A percentile compares a stretch with the other conserved stretches of the same genome.
Conservation (phyloP, 345 rosid species). For the Moricandia moricandioides region DNA sequence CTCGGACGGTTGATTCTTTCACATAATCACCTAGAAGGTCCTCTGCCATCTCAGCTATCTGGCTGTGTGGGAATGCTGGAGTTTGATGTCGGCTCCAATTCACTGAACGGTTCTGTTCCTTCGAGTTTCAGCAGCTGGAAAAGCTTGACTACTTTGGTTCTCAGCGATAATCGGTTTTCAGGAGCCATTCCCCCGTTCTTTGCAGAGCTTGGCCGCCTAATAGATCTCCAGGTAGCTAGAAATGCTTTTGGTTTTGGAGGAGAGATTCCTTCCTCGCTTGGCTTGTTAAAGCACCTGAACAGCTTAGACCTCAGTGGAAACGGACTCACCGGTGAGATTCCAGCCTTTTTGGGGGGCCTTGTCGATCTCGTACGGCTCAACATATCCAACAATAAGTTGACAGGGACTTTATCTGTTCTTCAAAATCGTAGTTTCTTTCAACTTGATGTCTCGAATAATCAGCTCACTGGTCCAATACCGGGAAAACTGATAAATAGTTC, state of each 20-base stretch:
- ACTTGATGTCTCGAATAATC: constrained; percentile 60
- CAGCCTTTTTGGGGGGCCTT: constrained; percentile 45
- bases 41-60: constrained; percentile 65
- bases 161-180: constrained; percentile 53
- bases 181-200: constrained; percentile 65
- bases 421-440: constrained; percentile 38
- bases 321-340: constrained; percentile 60
- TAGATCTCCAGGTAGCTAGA: constrained; percentile 58
- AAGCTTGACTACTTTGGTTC: constrained; percentile 49
- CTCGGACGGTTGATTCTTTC: constrained; percentile 55
- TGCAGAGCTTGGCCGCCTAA: constrained; percentile 45
- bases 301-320: constrained; percentile 64
- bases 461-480: constrained; percentile 63
- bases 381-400: constrained; percentile 64
- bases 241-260: constrained; percentile 63
- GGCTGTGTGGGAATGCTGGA: constrained; percentile 41
- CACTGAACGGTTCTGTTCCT: constrained; percentile 59
- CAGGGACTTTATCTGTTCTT: constrained; percentile 55
- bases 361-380: constrained; percentile 50
- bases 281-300: constrained; percentile 39
- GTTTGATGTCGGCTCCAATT: constrained; percentile 64
- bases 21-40: constrained; percentile 53
- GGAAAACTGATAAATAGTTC: constrained; percentile 36
- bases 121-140: constrained; percentile 50
- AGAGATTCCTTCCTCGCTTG: constrained; percentile 57